Percentiles rank a stretch among this genome's conserved stretches.
Evolutionary conservation across 2,329 filamentous ascomycete species (phyloP).

Genomic region (Thyridium curvatum): DNA sequence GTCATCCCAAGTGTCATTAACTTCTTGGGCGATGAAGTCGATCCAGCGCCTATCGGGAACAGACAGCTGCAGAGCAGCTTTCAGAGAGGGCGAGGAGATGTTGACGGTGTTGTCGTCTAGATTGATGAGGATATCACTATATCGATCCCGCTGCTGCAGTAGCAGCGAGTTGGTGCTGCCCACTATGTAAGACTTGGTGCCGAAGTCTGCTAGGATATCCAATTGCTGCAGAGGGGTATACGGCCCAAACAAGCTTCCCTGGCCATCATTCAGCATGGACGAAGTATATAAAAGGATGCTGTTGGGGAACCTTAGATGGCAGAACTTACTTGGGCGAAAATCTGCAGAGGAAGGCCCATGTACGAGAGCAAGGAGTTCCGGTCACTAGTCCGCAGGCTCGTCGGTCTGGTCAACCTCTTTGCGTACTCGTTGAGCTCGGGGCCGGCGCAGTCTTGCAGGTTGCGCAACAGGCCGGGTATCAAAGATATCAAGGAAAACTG

Average conservation of each 20-base stretch:
- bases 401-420: slow-evolving; percentile 66
- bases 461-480: slow-evolving; percentile 85
- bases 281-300: neutral
- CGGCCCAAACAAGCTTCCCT: slow-evolving; percentile 91
- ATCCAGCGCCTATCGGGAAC: slow-evolving; percentile 92
- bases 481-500: slow-evolving; percentile 95
- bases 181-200: slow-evolving; percentile 95
- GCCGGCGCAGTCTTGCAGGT: slow-evolving; percentile 90
- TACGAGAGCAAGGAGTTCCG: slow-evolving; percentile 83
- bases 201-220: slow-evolving; percentile 81
- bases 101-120: slow-evolving; percentile 84
- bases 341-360: slow-evolving; percentile 89
- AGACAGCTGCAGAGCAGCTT: slow-evolving; percentile 69
- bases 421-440: slow-evolving; percentile 86
- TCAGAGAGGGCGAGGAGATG: slow-evolving; percentile 74
- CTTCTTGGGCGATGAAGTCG: slow-evolving; percentile 86
- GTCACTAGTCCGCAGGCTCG: slow-evolving; percentile 86
- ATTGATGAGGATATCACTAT: slow-evolving; percentile 94
- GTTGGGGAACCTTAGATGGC: too few relatives aligned
- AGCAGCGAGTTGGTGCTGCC: slow-evolving; percentile 94
- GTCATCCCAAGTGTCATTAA: slow-evolving; percentile 96
- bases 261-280: slow-evolving; percentile 1
- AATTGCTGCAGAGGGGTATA: slow-evolving; percentile 96
- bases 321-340: slow-evolving; percentile 76
- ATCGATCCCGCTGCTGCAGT: slow-evolving; percentile 88